Evolutionary conservation across 768 basidiomycete genomes (phyloP).

Genomic region (Naematelia encephala): DNA sequence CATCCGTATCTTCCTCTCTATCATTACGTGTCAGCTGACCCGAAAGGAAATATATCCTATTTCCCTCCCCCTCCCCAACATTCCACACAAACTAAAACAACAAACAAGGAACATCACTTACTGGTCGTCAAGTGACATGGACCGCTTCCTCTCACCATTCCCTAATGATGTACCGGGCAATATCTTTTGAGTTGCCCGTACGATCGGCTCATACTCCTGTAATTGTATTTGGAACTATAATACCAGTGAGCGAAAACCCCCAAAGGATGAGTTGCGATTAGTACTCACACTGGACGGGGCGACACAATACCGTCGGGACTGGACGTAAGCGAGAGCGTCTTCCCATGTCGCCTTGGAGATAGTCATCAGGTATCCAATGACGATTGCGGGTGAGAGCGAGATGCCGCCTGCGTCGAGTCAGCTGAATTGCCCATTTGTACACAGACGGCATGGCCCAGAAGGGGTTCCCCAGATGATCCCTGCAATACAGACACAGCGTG

Average conservation of each 20-base stretch:
- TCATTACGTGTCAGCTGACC: no score
- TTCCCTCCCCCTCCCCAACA: no score
- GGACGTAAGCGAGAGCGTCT: slow-evolving; percentile 40
- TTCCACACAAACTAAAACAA: no score
- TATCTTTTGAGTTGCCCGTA: slow-evolving; percentile 31
- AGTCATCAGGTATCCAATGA: slow-evolving; percentile 50
- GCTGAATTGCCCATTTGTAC: neutral
- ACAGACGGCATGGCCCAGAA: neutral
- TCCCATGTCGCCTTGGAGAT: slow-evolving; percentile 39
- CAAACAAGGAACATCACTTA: neutral
- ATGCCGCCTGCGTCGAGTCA: slow-evolving; percentile 44
- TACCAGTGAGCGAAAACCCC: neutral
- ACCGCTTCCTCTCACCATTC: neutral
- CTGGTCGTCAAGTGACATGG: neutral
- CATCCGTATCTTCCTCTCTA: neutral
- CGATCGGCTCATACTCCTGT: slow-evolving; percentile 43
- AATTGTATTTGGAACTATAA: slow-evolving; percentile 35
- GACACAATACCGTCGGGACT: slow-evolving; percentile 49
- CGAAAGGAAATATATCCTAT: no score
- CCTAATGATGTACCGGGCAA: neutral
- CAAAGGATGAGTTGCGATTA: neutral
- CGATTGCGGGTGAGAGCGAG: slow-evolving; percentile 45
- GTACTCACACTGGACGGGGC: slow-evolving; percentile 45
- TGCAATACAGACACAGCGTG: no score
- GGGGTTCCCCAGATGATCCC: no score